phyloP scores from a whole-genome alignment of 1,284 basidiomycete genomes.

The Ceratobasidium sp. region DNA sequence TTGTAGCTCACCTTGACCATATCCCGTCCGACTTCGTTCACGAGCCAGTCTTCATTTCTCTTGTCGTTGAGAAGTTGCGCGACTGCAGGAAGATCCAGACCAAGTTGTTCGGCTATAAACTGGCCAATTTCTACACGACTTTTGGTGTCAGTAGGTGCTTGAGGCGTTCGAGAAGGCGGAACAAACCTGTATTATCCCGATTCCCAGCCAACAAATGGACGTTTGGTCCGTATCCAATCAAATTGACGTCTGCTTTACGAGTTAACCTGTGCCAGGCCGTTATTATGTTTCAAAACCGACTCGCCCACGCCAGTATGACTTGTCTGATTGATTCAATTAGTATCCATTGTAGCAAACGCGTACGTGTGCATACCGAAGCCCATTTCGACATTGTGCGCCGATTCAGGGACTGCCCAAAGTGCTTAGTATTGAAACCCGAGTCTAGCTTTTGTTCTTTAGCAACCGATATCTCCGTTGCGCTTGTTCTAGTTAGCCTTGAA shows the following conservation, averaged over 20 bases:
- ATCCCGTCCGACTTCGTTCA: conserved; percentile 46
- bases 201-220: conserved; percentile 43
- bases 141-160: not conserved
- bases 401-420: conserved; percentile 48
- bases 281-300: not conserved
- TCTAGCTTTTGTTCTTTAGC: conserved; percentile 44
- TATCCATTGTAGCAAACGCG: too few relatives aligned
- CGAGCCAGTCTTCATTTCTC: conserved; percentile 45
- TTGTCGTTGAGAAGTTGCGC: conserved; percentile 45
- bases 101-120: conserved; percentile 47
- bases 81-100: conserved; percentile 45
- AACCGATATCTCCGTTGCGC: conserved; percentile 46
- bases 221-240: conserved; percentile 48
- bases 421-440: conserved; percentile 38
- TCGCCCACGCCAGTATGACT: conserved; percentile 40
- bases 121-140: conserved; percentile 46
- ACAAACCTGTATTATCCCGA: conserved; percentile 44
- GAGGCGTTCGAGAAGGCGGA: not conserved
- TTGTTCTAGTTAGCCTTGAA: not conserved
- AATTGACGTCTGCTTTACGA: conserved; percentile 43
- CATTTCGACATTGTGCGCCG: conserved; percentile 48
- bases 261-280: not conserved
- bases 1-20: conserved; percentile 40
- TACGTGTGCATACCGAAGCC: conserved; percentile 23
- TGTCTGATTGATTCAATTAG: too few relatives aligned